phyloP scores from a whole-genome alignment of 2,329 filamentous ascomycete species.

The Hymenoscyphus albidus region DNA sequence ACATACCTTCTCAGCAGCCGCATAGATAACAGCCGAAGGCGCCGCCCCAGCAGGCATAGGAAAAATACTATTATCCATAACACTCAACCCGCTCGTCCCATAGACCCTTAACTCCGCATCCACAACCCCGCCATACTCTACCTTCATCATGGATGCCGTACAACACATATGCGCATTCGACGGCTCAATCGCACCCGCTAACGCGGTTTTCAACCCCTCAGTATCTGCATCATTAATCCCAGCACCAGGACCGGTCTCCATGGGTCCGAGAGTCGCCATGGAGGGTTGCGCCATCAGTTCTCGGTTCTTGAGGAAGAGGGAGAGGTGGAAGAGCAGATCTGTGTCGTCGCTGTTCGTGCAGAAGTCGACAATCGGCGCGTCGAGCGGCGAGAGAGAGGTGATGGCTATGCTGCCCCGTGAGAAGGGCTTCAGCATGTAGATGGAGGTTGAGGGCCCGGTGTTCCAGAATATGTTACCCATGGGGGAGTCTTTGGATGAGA shows the following conservation, averaged over 20 bases:
- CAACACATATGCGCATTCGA: conserved; percentile 41
- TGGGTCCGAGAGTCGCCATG: conserved; percentile 34
- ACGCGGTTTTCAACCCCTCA: conserved; percentile 70
- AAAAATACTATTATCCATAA: conserved; percentile 38
- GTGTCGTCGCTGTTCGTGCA: conserved; percentile 37
- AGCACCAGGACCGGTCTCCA: conserved; percentile 40
- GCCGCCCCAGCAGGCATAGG: conserved; percentile 27
- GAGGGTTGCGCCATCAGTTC: conserved; percentile 32
- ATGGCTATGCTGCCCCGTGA: conserved; percentile 37
- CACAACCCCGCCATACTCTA: conserved; percentile 36
- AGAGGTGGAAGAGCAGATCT: conserved; percentile 34
- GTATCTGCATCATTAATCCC: conserved; percentile 49
- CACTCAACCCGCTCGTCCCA: conserved; percentile 37
- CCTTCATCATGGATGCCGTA: conserved; percentile 19
- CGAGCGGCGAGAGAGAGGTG: conserved; percentile 26
- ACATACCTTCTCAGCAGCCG: conserved; percentile 21
- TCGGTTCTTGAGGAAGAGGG: conserved; percentile 15
- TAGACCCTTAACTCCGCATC: conserved; percentile 35
- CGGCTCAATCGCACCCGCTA: conserved; percentile 62
- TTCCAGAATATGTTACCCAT: conserved; percentile 17
- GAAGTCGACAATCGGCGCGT: conserved; percentile 36
- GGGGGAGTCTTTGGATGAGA: neutral
- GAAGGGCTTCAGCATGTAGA: conserved; percentile 29
- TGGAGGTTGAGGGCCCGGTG: conserved; percentile 14
- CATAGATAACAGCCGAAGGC: conserved; percentile 21